These are phyloP conservation scores for Digitaria exilis DNA, from an alignment of 202 grass and related monocot species.

Conservation along the genomic window DNA sequence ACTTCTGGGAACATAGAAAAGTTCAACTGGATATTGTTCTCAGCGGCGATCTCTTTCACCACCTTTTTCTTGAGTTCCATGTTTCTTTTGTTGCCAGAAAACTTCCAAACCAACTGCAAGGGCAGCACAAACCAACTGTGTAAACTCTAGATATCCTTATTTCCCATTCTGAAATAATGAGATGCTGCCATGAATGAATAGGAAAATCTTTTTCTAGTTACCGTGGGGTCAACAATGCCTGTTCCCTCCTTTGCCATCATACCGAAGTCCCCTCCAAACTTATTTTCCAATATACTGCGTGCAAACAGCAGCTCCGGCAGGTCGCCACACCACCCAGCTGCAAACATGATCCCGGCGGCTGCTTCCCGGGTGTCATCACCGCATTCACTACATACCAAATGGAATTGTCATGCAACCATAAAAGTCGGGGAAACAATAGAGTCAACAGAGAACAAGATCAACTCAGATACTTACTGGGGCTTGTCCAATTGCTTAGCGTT, in stretches of 20 bases:
- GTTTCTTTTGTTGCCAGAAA: constrained; percentile 55
- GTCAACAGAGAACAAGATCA: neutral
- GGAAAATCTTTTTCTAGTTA: neutral
- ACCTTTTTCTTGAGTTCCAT: constrained; percentile 63
- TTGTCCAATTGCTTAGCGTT: constrained; percentile 56
- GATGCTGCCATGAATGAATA: neutral
- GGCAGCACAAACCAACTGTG: neutral
- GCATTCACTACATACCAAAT: constrained; percentile 50
- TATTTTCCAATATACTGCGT: constrained; percentile 56
- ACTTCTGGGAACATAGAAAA: constrained; percentile 4
- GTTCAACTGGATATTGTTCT: constrained; percentile 64
- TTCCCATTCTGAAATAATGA: neutral
- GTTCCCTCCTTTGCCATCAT: constrained; percentile 42
- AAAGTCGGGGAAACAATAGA: neutral
- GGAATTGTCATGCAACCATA: neutral
- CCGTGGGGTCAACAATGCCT: constrained; percentile 55
- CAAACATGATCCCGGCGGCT: constrained; percentile 65
- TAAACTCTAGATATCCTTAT: neutral
- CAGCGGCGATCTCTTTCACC: constrained; percentile 57
- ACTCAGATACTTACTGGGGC: constrained; percentile 39
- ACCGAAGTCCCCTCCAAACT: constrained; percentile 63
- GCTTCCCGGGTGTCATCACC: constrained; percentile 64
- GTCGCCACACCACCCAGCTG: constrained; percentile 66
- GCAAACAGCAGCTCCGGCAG: constrained; percentile 66
- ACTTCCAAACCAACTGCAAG: constrained; percentile 75